Evolutionary conservation across 148 eudicot species (phyloP), one percentile per base, ranked within the genome.

Genomic region (Silene latifolia): DNA sequence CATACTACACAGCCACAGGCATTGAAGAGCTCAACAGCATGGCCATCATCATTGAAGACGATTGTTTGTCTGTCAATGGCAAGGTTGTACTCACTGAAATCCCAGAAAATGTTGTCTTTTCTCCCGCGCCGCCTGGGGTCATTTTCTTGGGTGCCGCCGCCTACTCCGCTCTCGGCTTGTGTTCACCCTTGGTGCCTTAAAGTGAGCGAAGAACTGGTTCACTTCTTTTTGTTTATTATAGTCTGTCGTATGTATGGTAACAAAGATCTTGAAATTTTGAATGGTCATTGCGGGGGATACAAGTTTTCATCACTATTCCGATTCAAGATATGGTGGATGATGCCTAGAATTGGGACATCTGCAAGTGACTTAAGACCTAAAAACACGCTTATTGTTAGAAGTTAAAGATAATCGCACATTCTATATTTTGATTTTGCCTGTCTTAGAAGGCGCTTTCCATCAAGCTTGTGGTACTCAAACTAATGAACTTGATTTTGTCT

Each of bases 311-410:
- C 77, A 68, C 88, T 86, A 12, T 86, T 83, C 39, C 77, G 79
- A 75, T 76, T 72, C 35, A 86, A 86, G 72, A 86, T 86, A 72
- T 86, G 88, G 88, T 86, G 88, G 88, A 86, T 86, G 88, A 86
- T 86, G 65, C 88, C 88, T 35, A 75, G 82, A 46, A 54, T 81
- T 71, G 88, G 88, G 18, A 81, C 80, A 71, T 81, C 81, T 54
- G 82, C 83, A 17, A 83, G 82, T 44, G 83, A 83, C 69, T 69
- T 86, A n/a, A 82, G 78, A 63, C 10, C 84, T n/a, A 29, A 86
- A 86, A 71, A 86, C 88, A 27, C 86, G 81, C 47, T 65, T 86
- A 58, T 73, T 86, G 20, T 58, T 86, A 72, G 86, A 83, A 67
- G 86, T 57, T 53, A 77, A 59, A 74, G 61, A 77, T 18, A 63